Evolutionary conservation across 2,329 filamentous ascomycete genomes (phyloP).

Genomic region (Zymoseptoria tritici): DNA sequence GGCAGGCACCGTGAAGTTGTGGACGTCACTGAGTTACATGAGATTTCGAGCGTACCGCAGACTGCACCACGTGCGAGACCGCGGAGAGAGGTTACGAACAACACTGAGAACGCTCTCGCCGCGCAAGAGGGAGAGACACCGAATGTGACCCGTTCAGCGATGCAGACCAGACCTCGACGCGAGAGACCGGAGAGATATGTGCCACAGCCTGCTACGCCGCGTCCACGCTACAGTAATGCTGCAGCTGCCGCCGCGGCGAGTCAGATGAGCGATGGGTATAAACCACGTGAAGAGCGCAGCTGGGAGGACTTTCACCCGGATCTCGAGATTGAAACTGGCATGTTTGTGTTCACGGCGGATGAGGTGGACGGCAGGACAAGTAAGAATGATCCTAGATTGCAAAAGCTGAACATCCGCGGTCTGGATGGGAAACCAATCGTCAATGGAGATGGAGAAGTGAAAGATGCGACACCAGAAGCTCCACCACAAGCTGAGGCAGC

Average conservation of each 20-base stretch:
- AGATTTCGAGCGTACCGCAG: conserved; percentile 40
- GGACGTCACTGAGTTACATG: conserved; percentile 49
- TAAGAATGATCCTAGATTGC: conserved; percentile 39
- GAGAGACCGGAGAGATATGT: conserved; percentile 25
- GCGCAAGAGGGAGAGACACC: conserved; percentile 7
- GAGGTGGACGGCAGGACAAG: conserved; percentile 67
- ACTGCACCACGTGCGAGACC: conserved; percentile 30
- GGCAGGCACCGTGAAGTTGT: conserved; percentile 65
- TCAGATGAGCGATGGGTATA: conserved; percentile 90
- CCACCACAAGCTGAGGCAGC: conserved; percentile 1
- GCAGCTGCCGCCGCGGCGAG: conserved; percentile 81
- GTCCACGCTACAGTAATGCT: conserved; percentile 74
- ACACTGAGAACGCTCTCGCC: neutral
- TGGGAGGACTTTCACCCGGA: conserved; percentile 98
- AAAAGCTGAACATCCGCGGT: conserved; percentile 16
- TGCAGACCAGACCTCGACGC: conserved; percentile 26
- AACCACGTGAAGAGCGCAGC: conserved; percentile 88
- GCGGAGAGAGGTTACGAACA: conserved; percentile 3
- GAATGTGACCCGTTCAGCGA: conserved; percentile 17
- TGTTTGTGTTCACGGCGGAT: conserved; percentile 72
- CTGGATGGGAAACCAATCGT: conserved; percentile 13
- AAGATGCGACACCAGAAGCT: conserved; percentile 15
- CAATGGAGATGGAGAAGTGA: conserved; percentile 24
- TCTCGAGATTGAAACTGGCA: conserved; percentile 75
- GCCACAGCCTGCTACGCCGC: conserved; percentile 40